Evolutionary conservation across 2,329 filamentous ascomycete species (phyloP).

Genomic region (Gaeumannomyces tritici): DNA sequence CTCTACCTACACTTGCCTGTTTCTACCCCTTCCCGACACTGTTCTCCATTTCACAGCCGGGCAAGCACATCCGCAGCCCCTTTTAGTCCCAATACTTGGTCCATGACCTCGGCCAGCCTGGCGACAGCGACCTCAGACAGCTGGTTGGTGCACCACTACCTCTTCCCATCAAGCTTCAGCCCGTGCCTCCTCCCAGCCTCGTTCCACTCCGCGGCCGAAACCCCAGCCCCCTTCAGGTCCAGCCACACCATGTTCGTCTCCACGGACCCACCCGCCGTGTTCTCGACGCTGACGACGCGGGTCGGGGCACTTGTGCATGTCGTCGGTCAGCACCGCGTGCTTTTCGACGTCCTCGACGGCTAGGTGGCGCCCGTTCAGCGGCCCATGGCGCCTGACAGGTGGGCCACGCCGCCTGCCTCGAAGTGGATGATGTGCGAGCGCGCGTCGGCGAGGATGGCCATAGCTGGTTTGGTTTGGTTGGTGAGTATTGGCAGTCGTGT

Average conservation of each 20-base stretch:
- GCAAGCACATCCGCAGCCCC: neutral
- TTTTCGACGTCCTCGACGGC: slow-evolving; percentile 68
- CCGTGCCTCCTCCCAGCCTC: slow-evolving; percentile 30
- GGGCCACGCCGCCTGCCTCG: slow-evolving; percentile 58
- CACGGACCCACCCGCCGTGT: slow-evolving; percentile 70
- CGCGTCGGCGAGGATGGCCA: slow-evolving; percentile 67
- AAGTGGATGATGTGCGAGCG: slow-evolving; percentile 67
- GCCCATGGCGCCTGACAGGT: slow-evolving; percentile 61
- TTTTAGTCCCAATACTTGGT: neutral
- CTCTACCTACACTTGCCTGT: no score
- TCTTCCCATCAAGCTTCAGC: slow-evolving; percentile 27
- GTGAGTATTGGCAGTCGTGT: neutral
- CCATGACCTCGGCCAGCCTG: neutral
- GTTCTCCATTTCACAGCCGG: neutral
- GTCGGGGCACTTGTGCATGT: slow-evolving; percentile 76
- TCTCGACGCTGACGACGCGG: slow-evolving; percentile 73
- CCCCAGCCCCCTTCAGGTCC: slow-evolving; percentile 54
- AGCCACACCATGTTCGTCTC: slow-evolving; percentile 91
- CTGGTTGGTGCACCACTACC: slow-evolving; percentile 47
- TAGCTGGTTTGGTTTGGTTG: slow-evolving; percentile 27
- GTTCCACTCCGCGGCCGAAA: slow-evolving; percentile 25
- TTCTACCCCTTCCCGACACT: no score
- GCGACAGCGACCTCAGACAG: slow-evolving; percentile 23
- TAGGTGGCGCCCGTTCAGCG: slow-evolving; percentile 62
- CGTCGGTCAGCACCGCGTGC: slow-evolving; percentile 52